Base-by-base conservation (phyloP, 2,329 filamentous ascomycete species). In the Xylaria sp. region DNA sequence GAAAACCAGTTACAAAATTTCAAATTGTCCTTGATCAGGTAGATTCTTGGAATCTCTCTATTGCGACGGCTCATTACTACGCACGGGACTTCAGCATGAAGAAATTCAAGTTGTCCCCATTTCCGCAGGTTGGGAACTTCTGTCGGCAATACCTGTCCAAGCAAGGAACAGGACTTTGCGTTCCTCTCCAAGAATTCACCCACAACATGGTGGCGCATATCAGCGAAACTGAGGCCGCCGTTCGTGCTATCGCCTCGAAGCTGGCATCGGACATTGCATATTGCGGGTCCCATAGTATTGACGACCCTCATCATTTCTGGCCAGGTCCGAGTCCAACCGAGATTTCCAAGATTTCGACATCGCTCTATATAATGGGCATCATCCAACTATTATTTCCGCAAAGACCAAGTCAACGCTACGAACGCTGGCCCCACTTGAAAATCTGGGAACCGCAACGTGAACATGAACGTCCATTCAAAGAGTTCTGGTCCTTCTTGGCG, bases 401-500 rank as follows among this genome's bases (percentile, higher is more conserved):
- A 48, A 53, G 16, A 1, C 47, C 44, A 48, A 16, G 44, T 23
- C 4, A n/a, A n/a, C 16, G 13, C 13, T 18, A 37, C 32, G 32
- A 37, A 37, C 32, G n/a, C n/a, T n/a, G n/a, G n/a, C n/a, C n/a
- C n/a, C n/a, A n/a, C n/a, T n/a, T n/a, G n/a, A n/a, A n/a, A n/a
- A n/a, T n/a, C n/a, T n/a, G n/a, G 32, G 32, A 9, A 42, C 40
- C 40, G 13, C 13, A 18, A n/a, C 5, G 18, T 2, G 35, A 42
- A 42, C 18, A 50, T 16, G 21, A 50, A 1, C 21, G 13, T n/a
- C 21, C 32, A 29, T 53, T 53, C 13, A 27, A 5, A 10, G 40
- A 27, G 35, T 62, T 62, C 60, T 62, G 60, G 60, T 32, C 29
- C 23, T 62, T 21, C 60, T 62, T 62, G 42, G 23, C 60, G 32